Evolutionary conservation across 805 yeast genomes (phyloP).

Genomic region (Metschnikowia santaceciliae): DNA sequence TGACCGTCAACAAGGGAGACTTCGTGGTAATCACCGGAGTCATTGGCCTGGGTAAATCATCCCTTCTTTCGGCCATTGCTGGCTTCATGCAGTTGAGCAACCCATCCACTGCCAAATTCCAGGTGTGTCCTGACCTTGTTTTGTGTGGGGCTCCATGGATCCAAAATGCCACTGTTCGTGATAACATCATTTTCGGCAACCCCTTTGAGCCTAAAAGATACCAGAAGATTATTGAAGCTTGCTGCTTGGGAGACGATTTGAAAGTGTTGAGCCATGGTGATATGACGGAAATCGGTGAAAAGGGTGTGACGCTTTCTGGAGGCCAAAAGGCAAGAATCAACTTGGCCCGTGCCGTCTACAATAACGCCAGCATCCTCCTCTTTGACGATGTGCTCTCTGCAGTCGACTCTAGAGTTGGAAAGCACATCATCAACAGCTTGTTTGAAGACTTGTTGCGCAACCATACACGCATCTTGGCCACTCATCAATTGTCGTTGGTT

Average conservation of each 20-base stretch:
- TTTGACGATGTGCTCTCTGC: constrained; percentile 45
- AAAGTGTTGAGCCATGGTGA: constrained; percentile 33
- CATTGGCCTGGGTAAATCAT: constrained; percentile 43
- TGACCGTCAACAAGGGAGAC: constrained; percentile 29
- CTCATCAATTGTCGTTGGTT: constrained; percentile 40
- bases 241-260: constrained; percentile 40
- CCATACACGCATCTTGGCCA: constrained; percentile 38
- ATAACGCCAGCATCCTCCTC: constrained; percentile 29
- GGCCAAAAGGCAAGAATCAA: constrained; percentile 45
- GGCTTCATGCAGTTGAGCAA: constrained; percentile 35
- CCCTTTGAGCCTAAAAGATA: constrained; percentile 28
- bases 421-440: constrained; percentile 34
- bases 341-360: constrained; percentile 42
- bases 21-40: constrained; percentile 41
- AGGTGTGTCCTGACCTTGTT: constrained; percentile 27
- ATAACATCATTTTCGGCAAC: constrained; percentile 37
- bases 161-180: constrained; percentile 40
- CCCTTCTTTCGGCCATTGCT: constrained; percentile 37
- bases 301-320: constrained; percentile 43
- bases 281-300: constrained; percentile 42
- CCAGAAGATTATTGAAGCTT: constrained; percentile 29
- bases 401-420: constrained; percentile 42
- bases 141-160: constrained; percentile 41
- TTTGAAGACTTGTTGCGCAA: constrained; percentile 31
- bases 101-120: constrained; percentile 24